A percentile compares a stretch with the other conserved stretches of the same genome.
These are phyloP conservation scores for Porphyrellus cyaneotinctus DNA, from an alignment of 768 basidiomycete genomes.

Conservation along the genomic window DNA sequence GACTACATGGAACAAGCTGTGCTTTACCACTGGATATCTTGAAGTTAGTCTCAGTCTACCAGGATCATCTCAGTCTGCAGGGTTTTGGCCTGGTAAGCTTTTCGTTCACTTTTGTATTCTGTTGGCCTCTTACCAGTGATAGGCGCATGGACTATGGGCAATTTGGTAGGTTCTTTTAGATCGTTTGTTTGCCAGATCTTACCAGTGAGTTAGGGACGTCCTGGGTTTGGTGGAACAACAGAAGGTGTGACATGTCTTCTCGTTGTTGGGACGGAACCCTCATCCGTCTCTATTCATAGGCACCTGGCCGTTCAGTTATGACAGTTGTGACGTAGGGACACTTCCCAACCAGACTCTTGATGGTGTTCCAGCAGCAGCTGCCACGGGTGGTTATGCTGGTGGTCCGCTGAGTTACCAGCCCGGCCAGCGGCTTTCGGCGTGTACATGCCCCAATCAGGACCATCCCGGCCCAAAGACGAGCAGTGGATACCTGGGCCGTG, in stretches of 20 bases:
- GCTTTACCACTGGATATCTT: constrained; percentile 89
- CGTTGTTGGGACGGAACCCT: not conserved
- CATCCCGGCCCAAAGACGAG: constrained; percentile 73
- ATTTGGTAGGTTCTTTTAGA: constrained; percentile 35
- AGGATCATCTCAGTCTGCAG: constrained; percentile 54
- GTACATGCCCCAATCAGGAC: constrained; percentile 80
- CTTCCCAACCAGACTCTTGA: constrained; percentile 74
- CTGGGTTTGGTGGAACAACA: constrained; percentile 87
- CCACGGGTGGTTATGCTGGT: constrained; percentile 49
- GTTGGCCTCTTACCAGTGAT: constrained; percentile 1
- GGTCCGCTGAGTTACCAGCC: constrained; percentile 69
- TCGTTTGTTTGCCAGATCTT: constrained; percentile 4
- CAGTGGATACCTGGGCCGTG: constrained; percentile 54
- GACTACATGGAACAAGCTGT: constrained; percentile 91
- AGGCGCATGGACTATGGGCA: constrained; percentile 78
- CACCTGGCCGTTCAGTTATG: constrained; percentile 80
- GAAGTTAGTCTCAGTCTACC: constrained; percentile 80
- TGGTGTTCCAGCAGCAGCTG: constrained; percentile 54
- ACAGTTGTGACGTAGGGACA: constrained; percentile 82
- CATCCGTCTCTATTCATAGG: constrained; percentile 25
- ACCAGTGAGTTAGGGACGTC: constrained; percentile 54
- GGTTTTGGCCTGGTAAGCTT: constrained; percentile 80
- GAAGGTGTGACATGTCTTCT: constrained; percentile 47
- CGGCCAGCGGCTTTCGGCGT: constrained; percentile 83
- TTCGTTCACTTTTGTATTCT: constrained; percentile 15